Base-by-base conservation (phyloP, 495 filamentous ascomycete genomes). In the Tuber calosporum region DNA sequence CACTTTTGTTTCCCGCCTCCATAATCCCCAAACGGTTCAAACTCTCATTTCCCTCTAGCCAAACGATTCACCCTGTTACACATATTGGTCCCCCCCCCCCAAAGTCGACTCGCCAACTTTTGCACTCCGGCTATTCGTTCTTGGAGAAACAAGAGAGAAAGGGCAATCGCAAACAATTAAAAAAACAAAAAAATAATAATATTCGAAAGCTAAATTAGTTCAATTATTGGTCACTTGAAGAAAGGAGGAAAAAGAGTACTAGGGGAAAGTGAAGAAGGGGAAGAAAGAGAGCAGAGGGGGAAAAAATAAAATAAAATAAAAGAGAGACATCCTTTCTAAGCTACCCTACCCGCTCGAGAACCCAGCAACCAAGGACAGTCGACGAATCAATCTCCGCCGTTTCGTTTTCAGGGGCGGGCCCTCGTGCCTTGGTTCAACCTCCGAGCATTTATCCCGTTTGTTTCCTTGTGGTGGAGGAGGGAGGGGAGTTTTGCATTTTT, bases 401-500 rank as follows among this genome's bases (percentile, higher is more conserved):
- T 78, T 62, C 69, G 77, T 71, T 69, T 70, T 78, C 76, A 78
- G 76, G 76, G 76, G 76, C 75, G 70, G 42, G 72, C 69, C 42
- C 75, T 76, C 62, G 75, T 74, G 71, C 75, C 75, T 71, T 38
- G 72, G 53, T 62, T 62, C 53, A 34, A 62, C 62, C 40, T 69
- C 71, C 43, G 67, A 72, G 73, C 66, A 68, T 74, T 76, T 74
- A 66, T 74, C 75, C 75, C 75, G 67, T 70, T 78, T 73, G 76
- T 77, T 74, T 77, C 76, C 53, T 62, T 34, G 26, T 30, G 53
- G 53, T 34, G 53, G 53, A 62, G 11, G 53, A 30, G 53, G 53
- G 53, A 62, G 53, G 53, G 53, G 53, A 19, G 17, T 62, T 62
- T 62, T 11, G 1, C 26, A 5, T 30, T 62, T 58, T 53, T 30